These are phyloP conservation scores for Vicia sativa DNA, from an alignment of 306 rosid species.

Conservation along the genomic window DNA sequence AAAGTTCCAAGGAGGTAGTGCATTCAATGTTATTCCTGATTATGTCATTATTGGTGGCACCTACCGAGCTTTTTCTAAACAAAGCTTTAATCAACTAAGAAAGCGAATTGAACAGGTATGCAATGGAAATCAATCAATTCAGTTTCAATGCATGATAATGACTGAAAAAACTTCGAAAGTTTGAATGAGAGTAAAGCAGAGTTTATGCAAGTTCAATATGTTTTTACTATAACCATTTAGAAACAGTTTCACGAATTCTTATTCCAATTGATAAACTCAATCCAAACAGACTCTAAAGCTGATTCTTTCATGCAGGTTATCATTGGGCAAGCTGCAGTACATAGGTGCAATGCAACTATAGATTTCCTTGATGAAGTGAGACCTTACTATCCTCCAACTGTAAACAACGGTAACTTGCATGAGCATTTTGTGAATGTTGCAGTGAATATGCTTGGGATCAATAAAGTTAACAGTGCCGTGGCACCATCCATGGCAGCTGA, in stretches of 20 bases:
- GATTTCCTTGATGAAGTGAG: slow-evolving; percentile 48
- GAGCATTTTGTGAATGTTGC: slow-evolving; percentile 57
- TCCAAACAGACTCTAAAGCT: background rate
- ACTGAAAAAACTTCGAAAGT: no score
- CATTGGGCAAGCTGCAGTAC: background rate
- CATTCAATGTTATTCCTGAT: slow-evolving; percentile 93
- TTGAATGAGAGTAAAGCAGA: no score
- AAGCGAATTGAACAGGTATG: slow-evolving; percentile 71
- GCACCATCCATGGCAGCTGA: slow-evolving; percentile 64
- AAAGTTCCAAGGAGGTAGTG: slow-evolving; percentile 82
- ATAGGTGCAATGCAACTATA: slow-evolving; percentile 63
- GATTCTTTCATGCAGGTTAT: background rate
- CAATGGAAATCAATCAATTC: slow-evolving; percentile 6
- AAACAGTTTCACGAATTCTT: slow-evolving; percentile 44
- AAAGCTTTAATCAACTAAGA: slow-evolving; percentile 56
- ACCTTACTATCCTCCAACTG: slow-evolving; percentile 49
- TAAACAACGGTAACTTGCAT: slow-evolving; percentile 47
- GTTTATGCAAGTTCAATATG: no score
- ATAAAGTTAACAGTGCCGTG: slow-evolving; percentile 47
- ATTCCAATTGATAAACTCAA: background rate
- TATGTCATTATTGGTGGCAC: slow-evolving; percentile 88
- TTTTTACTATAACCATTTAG: slow-evolving; percentile 9
- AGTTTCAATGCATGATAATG: background rate
- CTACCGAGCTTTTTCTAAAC: slow-evolving; percentile 67
- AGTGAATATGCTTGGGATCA: slow-evolving; percentile 58